A percentile compares a stretch with the other conserved stretches of the same genome.
Evolutionary conservation across 345 rosid genomes (phyloP).

Genomic region (Melaleuca alternifolia): DNA sequence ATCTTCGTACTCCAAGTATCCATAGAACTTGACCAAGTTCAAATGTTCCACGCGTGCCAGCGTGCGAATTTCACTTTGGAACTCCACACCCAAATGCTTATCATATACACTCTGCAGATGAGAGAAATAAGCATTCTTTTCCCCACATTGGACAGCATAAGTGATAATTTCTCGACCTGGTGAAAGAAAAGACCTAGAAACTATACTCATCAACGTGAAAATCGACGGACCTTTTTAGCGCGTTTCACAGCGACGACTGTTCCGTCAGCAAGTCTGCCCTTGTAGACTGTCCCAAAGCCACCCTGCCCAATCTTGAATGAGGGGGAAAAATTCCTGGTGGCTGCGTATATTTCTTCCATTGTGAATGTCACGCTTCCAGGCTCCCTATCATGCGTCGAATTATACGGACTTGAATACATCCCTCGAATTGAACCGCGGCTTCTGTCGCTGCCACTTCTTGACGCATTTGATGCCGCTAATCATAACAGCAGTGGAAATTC

Average conservation of each 20-base stretch:
- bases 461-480: conserved; percentile 14
- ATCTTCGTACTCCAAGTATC: conserved; percentile 51
- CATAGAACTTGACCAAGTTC: conserved; percentile 69
- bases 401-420: conserved; percentile 14
- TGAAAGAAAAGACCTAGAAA: neutral
- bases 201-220: neutral
- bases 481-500: neutral
- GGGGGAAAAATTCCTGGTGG: conserved; percentile 75
- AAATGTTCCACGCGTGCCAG: conserved; percentile 75
- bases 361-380: conserved; percentile 42
- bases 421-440: conserved; percentile 31
- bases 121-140: neutral
- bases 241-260: conserved; percentile 71
- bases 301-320: conserved; percentile 86
- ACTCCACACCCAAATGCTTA: conserved; percentile 66
- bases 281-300: conserved; percentile 85
- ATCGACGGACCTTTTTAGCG: conserved; percentile 57
- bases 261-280: conserved; percentile 75
- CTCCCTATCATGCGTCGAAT: conserved; percentile 20
- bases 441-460: conserved; percentile 28
- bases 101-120: conserved; percentile 58
- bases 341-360: conserved; percentile 49
- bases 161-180: neutral
- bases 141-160: neutral
- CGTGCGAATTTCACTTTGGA: conserved; percentile 67